These are phyloP conservation scores for Venturiaceae sp. DNA, from an alignment of 2,329 filamentous ascomycete species.

Conservation along the genomic window DNA sequence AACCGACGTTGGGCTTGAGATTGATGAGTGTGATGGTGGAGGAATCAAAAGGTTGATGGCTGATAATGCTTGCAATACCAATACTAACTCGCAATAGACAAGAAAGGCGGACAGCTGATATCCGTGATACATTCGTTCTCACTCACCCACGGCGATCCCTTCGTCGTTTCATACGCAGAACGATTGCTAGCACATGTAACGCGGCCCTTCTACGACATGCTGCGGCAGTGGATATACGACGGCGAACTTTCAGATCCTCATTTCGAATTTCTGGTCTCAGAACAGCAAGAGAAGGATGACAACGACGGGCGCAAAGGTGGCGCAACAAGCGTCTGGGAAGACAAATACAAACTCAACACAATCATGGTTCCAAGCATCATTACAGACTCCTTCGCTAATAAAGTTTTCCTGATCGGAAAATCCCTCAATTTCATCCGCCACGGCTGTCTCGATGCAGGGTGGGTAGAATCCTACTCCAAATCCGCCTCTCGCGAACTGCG, in stretches of 20 bases:
- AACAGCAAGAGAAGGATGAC: conserved; percentile 51
- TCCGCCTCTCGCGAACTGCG: conserved; percentile 81
- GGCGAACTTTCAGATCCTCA: conserved; percentile 96
- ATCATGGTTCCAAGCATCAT: conserved; percentile 90
- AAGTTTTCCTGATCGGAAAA: conserved; percentile 95
- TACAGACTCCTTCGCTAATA: conserved; percentile 85
- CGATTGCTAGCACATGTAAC: conserved; percentile 79
- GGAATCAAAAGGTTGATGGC: conserved; percentile 67
- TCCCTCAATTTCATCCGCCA: conserved; percentile 97
- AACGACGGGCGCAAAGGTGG: conserved; percentile 37
- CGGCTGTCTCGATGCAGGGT: conserved; percentile 84
- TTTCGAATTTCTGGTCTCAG: conserved; percentile 87
- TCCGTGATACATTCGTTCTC: conserved; percentile 90
- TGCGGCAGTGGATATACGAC: conserved; percentile 96
- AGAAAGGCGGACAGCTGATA: conserved; percentile 84
- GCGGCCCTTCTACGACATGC: conserved; percentile 90
- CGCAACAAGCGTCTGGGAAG: conserved; percentile 91
- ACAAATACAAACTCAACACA: conserved; percentile 82
- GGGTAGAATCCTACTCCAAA: conserved; percentile 95
- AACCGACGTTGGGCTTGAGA: conserved; percentile 89
- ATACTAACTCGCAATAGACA: conserved; percentile 27
- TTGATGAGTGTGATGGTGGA: conserved; percentile 93
- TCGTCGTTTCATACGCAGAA: conserved; percentile 88
- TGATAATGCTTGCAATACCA: not conserved
- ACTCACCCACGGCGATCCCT: conserved; percentile 87